Base-by-base conservation (phyloP, 805 yeast species). In the Starmerella floricola region DNA sequence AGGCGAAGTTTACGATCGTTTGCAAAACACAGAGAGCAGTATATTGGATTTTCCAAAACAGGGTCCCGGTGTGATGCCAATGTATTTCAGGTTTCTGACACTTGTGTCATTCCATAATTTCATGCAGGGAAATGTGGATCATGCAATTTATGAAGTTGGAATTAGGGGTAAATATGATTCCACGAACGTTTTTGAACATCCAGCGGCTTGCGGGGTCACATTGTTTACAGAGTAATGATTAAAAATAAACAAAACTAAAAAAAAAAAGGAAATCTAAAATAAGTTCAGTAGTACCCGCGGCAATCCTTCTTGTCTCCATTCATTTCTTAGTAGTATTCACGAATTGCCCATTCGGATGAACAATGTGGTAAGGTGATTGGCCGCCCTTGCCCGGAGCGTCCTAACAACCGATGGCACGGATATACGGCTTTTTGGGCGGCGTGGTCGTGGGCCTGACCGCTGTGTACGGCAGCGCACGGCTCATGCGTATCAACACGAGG, bases 121-220 rank as follows among this genome's bases (percentile, higher is more conserved):
- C 54, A 59, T 84, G 63, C 70, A 74, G 41, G 98, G 93, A 62
- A 80, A 82, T 2, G 87, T 91, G n/a, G 82, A 86, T 56, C 74
- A 95, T 28, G 96, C 97, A 11, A 79, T 91, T 30, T 86, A 83
- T 57, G 99, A 91, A 60, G 99, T 93, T 24, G 99, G 99, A 18
- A 94, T 91, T 36, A 98, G 99, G 23, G 99, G 99, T 6, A 91
- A 83, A 57, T 85, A 76, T 55, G 99, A 91, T 61, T 84, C 95
- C n/a, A 91, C 99, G 11, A 91, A 91, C 58, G 72, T 91, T 2
- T 73, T 91, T 37, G 75, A 69, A 33, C 64, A 68, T 33, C 97
- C 98, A 16, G 72, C 82, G 0, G 87, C 77, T 1, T 78, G 94
- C 36, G 98, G 94, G 30, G 79, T 91, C 15, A 66, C 91, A 2